A percentile compares a stretch with the other conserved stretches of the same genome.
phyloP scores from a whole-genome alignment of 345 rosid genomes.

The Eucalyptus cladocalyx region DNA sequence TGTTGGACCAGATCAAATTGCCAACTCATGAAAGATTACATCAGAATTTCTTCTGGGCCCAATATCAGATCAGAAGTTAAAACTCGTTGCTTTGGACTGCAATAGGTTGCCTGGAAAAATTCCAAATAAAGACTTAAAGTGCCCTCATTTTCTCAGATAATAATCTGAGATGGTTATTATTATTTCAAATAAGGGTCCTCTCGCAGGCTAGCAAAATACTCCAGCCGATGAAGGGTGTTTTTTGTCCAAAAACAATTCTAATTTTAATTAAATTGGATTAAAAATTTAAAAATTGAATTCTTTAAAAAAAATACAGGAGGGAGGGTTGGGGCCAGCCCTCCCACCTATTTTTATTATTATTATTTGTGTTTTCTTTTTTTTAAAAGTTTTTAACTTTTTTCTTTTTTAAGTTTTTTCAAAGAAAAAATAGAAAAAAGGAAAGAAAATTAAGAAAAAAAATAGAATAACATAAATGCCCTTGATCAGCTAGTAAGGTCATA shows the following conservation, averaged over 20 bases:
- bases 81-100: not conserved
- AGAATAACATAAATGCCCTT: rapidly evolving
- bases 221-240: rapidly evolving
- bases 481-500: rapidly evolving
- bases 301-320: rapidly evolving
- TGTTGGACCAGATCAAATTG: not conserved
- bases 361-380: too few species aligned
- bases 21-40: not conserved
- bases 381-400: rapidly evolving
- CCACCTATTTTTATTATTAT: too few species aligned
- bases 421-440: too few species aligned
- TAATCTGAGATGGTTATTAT: too few species aligned
- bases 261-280: too few species aligned
- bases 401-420: too few species aligned
- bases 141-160: rapidly evolving
- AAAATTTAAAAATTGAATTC: too few species aligned
- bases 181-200: too few species aligned
- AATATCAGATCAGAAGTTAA: not conserved
- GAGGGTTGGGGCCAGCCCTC: too few species aligned
- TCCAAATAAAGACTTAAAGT: rapidly evolving
- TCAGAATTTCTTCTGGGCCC: not conserved
- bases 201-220: rapidly evolving
- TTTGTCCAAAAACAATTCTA: rapidly evolving
- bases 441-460: too few species aligned
- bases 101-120: not conserved